Evolutionary conservation across 305 asterid genomes (phyloP).

Genomic region (Withania somnifera): DNA sequence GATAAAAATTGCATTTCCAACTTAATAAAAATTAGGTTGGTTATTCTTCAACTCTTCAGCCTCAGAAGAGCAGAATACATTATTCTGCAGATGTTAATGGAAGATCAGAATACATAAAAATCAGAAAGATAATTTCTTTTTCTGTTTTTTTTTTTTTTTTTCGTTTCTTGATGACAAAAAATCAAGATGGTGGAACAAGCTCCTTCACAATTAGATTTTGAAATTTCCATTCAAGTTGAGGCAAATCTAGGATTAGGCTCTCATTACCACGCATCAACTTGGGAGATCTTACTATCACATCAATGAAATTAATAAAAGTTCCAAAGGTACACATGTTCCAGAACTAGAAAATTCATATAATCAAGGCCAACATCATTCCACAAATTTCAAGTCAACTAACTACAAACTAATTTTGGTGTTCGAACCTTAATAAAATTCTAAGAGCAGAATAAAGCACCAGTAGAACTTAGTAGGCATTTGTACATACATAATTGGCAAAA

Average conservation of each 20-base stretch:
- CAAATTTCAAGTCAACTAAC: not conserved
- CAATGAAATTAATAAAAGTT: not conserved
- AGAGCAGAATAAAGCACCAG: not conserved
- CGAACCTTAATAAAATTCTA: not conserved
- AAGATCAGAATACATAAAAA: not conserved
- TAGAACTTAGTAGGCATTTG: not conserved
- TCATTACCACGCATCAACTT: not conserved
- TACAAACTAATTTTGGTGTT: not conserved
- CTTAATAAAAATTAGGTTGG: not conserved
- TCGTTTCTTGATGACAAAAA: not conserved
- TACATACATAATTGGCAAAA: too few relatives aligned
- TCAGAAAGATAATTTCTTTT: not conserved
- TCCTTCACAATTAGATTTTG: not conserved
- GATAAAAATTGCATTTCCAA: not conserved
- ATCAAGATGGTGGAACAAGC: not conserved
- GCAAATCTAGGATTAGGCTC: not conserved
- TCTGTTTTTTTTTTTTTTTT: not conserved
- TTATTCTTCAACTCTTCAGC: not conserved
- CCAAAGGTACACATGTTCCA: not conserved
- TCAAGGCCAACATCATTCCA: not conserved
- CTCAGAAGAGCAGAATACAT: not conserved
- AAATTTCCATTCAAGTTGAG: not conserved
- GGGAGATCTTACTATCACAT: not conserved
- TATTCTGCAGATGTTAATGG: not conserved
- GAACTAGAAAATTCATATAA: not conserved